Evolutionary conservation across 768 basidiomycete species (phyloP).

Genomic region (Termitomyces sp.): DNA sequence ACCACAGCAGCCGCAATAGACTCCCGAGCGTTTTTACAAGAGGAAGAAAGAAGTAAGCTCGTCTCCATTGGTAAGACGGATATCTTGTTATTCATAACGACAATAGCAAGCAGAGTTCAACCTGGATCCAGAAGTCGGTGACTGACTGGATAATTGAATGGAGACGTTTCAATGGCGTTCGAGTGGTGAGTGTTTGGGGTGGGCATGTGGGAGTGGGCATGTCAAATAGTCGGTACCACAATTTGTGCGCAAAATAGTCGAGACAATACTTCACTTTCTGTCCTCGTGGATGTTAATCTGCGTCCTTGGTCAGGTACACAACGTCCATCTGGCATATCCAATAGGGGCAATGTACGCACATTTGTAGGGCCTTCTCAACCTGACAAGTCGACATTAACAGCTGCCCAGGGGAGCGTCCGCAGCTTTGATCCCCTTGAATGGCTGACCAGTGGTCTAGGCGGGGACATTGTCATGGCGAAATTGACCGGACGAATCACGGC

Average conservation of each 20-base stretch:
- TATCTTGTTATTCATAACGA: too few species aligned
- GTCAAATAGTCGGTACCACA: not conserved
- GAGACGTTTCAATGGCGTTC: not conserved
- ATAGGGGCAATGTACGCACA: not conserved
- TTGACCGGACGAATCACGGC: too few species aligned
- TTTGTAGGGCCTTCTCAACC: not conserved
- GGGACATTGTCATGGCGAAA: not conserved
- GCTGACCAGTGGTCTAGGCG: too few species aligned
- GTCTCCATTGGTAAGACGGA: not conserved
- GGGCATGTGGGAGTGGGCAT: not conserved
- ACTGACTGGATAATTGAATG: not conserved
- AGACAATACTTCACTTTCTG: not conserved
- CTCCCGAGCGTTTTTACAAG: too few species aligned
- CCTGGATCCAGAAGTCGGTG: not conserved
- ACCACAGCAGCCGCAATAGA: too few species aligned
- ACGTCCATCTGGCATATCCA: not conserved
- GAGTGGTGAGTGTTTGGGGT: not conserved
- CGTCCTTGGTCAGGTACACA: not conserved
- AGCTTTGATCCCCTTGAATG: not conserved
- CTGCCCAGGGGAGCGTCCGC: not conserved
- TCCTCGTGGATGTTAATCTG: not conserved
- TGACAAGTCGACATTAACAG: not conserved
- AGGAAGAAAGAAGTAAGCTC: not conserved
- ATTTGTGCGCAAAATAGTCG: not conserved
- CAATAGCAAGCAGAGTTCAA: not conserved